These are phyloP conservation scores for Lactifluus hygrophoroides DNA, from an alignment of 768 basidiomycete species.

Conservation along the genomic window DNA sequence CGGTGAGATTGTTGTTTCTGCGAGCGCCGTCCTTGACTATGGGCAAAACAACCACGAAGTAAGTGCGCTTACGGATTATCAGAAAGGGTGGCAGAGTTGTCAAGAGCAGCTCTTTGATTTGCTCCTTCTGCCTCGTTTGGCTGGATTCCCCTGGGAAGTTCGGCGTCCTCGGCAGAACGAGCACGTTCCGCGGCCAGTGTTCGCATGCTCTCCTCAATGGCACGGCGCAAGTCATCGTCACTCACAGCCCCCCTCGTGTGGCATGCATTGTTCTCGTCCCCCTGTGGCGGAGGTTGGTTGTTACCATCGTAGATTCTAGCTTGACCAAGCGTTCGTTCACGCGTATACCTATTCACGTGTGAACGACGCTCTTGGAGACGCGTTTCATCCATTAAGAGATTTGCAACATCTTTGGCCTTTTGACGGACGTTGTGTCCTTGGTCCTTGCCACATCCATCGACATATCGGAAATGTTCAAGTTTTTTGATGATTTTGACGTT, in stretches of 20 bases:
- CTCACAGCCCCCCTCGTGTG: conserved; percentile 25
- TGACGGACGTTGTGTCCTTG: conserved; percentile 95
- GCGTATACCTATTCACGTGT: conserved; percentile 85
- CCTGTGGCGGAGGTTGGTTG: conserved; percentile 30
- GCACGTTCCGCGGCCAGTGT: conserved; percentile 61
- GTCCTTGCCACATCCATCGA: conserved; percentile 94
- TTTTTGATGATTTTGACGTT: conserved; percentile 98
- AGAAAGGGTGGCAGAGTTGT: conserved; percentile 66
- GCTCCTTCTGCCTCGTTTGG: conserved; percentile 89
- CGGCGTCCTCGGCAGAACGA: conserved; percentile 64
- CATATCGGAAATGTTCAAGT: conserved; percentile 93
- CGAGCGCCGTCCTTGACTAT: not conserved
- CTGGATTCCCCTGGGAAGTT: conserved; percentile 71
- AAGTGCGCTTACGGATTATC: conserved; percentile 67
- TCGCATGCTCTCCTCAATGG: conserved; percentile 87
- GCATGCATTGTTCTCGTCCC: conserved; percentile 36
- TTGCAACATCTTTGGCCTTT: conserved; percentile 97
- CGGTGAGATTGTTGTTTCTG: conserved; percentile 10
- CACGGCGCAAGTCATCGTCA: conserved; percentile 72
- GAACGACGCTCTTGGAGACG: conserved; percentile 79
- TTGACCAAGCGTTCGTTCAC: conserved; percentile 84
- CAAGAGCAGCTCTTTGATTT: conserved; percentile 57
- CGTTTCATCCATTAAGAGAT: conserved; percentile 77
- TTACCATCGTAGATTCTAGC: conserved; percentile 32
- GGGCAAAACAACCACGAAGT: conserved; percentile 8